Percentiles rank a stretch among this genome's conserved stretches.
phyloP scores from a whole-genome alignment of 306 rosid species.

The Senna tora region DNA sequence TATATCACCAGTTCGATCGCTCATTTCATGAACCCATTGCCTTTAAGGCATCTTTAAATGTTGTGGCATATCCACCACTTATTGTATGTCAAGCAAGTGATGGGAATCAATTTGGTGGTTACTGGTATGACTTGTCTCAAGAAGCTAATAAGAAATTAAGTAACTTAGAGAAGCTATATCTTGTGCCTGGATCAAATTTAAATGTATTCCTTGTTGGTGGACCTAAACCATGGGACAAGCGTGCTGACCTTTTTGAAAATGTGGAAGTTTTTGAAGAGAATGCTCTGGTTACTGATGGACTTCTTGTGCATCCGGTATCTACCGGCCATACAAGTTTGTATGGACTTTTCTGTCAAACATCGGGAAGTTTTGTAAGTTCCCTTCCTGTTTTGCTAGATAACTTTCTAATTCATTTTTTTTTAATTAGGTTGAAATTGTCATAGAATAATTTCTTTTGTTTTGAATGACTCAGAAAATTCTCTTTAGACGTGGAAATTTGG shows the following conservation, averaged over 20 bases:
- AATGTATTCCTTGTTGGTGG: conserved; percentile 80
- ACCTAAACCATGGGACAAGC: conserved; percentile 75
- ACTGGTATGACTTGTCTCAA: conserved; percentile 71
- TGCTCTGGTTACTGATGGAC: conserved; percentile 50
- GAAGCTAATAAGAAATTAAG: conserved; percentile 51
- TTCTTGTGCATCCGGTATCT: conserved; percentile 61
- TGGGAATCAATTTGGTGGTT: conserved; percentile 91
- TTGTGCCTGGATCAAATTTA: conserved; percentile 79
- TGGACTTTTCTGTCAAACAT: conserved; percentile 66
- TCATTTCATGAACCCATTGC: conserved; percentile 61
- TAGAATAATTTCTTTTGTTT: conserved; percentile 33
- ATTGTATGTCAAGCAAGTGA: conserved; percentile 67
- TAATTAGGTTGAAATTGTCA: conserved; percentile 11
- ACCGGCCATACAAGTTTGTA: conserved; percentile 57
- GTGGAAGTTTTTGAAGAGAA: conserved; percentile 52
- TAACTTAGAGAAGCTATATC: conserved; percentile 62
- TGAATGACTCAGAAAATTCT: conserved; percentile 68
- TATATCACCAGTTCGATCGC: conserved; percentile 54
- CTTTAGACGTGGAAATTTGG: conserved; percentile 85
- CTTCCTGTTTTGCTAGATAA: conserved; percentile 30
- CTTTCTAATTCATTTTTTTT: conserved; percentile 29
- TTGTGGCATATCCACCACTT: conserved; percentile 83
- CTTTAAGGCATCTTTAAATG: conserved; percentile 67
- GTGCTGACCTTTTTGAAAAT: conserved; percentile 54
- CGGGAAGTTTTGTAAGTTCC: conserved; percentile 77